Evolutionary conservation across 2,329 filamentous ascomycete species (phyloP).

Genomic region (Fusarium kyushuense): DNA sequence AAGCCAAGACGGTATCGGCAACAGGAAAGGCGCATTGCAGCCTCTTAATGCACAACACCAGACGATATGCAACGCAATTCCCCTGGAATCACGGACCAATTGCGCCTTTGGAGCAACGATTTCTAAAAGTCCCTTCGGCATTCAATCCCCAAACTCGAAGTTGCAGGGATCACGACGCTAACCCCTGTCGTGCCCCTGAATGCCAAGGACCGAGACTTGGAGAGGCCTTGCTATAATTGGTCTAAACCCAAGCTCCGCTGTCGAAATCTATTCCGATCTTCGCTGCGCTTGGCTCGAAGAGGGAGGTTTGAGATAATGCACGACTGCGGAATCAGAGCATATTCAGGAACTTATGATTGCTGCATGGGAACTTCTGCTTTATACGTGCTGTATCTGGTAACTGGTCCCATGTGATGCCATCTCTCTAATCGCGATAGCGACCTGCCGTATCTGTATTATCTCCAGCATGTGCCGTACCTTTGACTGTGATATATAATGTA

Average conservation of each 20-base stretch:
- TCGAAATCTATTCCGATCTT: constrained; percentile 14
- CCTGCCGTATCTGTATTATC: constrained; percentile 1
- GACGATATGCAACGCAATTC: background rate
- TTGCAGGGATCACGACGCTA: background rate
- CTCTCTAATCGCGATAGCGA: background rate
- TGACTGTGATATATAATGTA: background rate
- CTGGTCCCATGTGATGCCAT: background rate
- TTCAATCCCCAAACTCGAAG: background rate
- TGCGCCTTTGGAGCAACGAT: background rate
- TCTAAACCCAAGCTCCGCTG: background rate
- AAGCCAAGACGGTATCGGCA: constrained; percentile 14
- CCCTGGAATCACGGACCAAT: constrained; percentile 10
- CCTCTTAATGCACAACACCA: background rate
- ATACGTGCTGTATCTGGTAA: background rate
- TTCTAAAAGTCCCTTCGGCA: constrained; percentile 7
- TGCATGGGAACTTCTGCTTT: constrained; percentile 16
- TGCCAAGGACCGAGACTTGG: constrained; percentile 8
- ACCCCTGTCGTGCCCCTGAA: constrained; percentile 16
- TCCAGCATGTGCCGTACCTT: background rate
- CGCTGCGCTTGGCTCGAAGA: constrained; percentile 14
- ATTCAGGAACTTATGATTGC: constrained; percentile 20
- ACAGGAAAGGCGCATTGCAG: background rate
- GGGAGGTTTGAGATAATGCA: constrained; percentile 22
- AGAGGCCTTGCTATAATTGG: background rate
- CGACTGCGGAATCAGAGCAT: constrained; percentile 7